These are phyloP conservation scores for Edhazardia aedis DNA, from an alignment of 371 early-diverging fungal species.

Conservation along the genomic window DNA sequence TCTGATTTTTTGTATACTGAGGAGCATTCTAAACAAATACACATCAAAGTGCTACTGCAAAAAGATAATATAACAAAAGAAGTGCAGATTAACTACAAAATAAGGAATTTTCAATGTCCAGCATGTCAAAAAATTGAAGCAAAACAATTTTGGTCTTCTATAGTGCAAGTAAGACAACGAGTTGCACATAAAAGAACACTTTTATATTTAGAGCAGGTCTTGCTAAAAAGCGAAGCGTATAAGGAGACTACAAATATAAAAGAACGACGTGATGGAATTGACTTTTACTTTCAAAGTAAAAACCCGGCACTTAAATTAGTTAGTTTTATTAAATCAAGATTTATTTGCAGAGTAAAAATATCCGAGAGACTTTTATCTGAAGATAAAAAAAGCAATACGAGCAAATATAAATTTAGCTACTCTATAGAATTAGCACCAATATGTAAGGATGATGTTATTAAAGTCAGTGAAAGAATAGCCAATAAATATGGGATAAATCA, in stretches of 20 bases:
- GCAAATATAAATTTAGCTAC: conserved; percentile 80
- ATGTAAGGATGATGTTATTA: conserved; percentile 84
- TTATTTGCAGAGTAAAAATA: conserved; percentile 56
- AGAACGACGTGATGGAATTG: conserved; percentile 80
- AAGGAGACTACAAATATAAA: conserved; percentile 75
- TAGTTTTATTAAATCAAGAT: conserved; percentile 66
- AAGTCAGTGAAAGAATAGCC: conserved; percentile 60
- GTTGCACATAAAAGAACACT: conserved; percentile 72
- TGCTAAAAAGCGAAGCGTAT: conserved; percentile 83
- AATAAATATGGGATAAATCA: too few relatives aligned
- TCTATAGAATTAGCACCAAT: conserved; percentile 80
- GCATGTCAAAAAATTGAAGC: conserved; percentile 89
- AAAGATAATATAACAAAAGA: conserved; percentile 3
- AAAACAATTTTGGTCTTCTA: conserved; percentile 89
- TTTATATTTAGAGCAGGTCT: conserved; percentile 83
- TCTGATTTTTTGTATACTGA: conserved; percentile 95
- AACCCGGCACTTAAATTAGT: conserved; percentile 76
- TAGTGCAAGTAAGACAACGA: conserved; percentile 93
- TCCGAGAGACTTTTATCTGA: conserved; percentile 81
- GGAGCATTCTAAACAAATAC: conserved; percentile 74
- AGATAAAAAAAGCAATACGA: conserved; percentile 71
- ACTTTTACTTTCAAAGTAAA: conserved; percentile 78
- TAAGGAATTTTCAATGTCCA: conserved; percentile 58
- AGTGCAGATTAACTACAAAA: not conserved
- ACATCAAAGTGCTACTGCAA: conserved; percentile 55